Base-by-base conservation (phyloP, 2,329 filamentous ascomycete genomes). In the Emericellopsis atlantica region DNA sequence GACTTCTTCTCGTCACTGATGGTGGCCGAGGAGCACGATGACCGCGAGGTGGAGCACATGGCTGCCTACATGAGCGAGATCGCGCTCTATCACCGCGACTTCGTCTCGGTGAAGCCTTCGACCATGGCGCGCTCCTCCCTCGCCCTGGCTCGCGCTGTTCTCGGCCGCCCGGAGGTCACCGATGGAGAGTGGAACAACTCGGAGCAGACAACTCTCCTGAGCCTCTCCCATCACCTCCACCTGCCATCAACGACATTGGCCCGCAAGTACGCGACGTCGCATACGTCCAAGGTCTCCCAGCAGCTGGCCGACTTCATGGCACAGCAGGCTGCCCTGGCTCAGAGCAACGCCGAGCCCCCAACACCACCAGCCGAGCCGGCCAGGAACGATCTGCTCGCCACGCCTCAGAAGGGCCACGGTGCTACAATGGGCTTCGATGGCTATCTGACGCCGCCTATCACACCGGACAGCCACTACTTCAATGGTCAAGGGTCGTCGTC, bases 61-160 rank as follows among this genome's bases (percentile, higher is more conserved):
- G 81, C 89, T 15, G 74, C 84, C 47, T 98, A 96, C 68, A 83
- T 98, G 46, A 82, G 85, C 56, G 92, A 98, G 66, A 90, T 96
- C 53, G 86, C 89, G 36, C 71, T 96, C 34, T 98, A 95, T 65
- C 87, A 96, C 68, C 84, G 90, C 55, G 92, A 96, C 49, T 98
- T 98, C 54, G 89, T 98, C 46, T 92, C 89, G 14, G 88, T 84
- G 42, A 83, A 83, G 55, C 88, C 92, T 16, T 95, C 90, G 0
- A 81, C 89, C 48, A 86, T 98, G 72, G 89, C 92, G 36, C 76
- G 87, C 49, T 83, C 88, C 35, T 87, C 89, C 10, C 70, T 96
- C 42, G 87, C 87, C 40, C 74, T 98, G 33, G 81, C 90, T 32
- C 75, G 89, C 48, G 90, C 85, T 56, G 87, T 98, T 47, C 74